Conservation (phyloP, 2,329 filamentous ascomycete species). For the Microdochium nivale region DNA sequence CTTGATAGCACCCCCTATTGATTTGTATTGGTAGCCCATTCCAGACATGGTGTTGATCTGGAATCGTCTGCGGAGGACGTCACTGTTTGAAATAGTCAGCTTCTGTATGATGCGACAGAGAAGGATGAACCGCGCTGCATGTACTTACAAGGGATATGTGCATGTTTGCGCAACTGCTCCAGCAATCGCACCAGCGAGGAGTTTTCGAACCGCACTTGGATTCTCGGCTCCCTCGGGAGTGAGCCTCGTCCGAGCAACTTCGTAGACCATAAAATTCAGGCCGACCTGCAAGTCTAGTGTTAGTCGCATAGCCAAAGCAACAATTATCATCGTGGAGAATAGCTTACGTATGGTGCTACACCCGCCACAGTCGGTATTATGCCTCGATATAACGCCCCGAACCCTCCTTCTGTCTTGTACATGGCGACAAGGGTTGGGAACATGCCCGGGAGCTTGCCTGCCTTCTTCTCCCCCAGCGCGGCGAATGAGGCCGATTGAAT, state of each 20-base stretch:
- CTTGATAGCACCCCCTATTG: conserved; percentile 71
- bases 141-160: conserved; percentile 89
- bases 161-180: conserved; percentile 94
- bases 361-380: conserved; percentile 91
- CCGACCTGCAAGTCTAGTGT: conserved; percentile 54
- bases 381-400: conserved; percentile 81
- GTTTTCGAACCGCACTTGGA: conserved; percentile 69
- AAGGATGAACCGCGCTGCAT: background rate
- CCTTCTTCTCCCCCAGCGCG: conserved; percentile 54
- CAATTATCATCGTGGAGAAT: conserved; percentile 2
- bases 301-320: conserved; percentile 7
- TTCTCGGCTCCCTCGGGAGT: conserved; percentile 84
- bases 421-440: conserved; percentile 73
- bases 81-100: conserved; percentile 40
- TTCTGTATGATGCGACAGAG: background rate
- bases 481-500: conserved; percentile 98
- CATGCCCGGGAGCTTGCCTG: conserved; percentile 76
- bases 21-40: conserved; percentile 93
- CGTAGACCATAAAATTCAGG: conserved; percentile 98
- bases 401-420: conserved; percentile 85
- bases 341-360: conserved; percentile 79
- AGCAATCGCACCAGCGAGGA: conserved; percentile 86
- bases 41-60: conserved; percentile 99
- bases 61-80: conserved; percentile 86
- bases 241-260: conserved; percentile 73